Evolutionary conservation across 495 filamentous ascomycete species (phyloP).

Genomic region (Aspergillus indologenus): DNA sequence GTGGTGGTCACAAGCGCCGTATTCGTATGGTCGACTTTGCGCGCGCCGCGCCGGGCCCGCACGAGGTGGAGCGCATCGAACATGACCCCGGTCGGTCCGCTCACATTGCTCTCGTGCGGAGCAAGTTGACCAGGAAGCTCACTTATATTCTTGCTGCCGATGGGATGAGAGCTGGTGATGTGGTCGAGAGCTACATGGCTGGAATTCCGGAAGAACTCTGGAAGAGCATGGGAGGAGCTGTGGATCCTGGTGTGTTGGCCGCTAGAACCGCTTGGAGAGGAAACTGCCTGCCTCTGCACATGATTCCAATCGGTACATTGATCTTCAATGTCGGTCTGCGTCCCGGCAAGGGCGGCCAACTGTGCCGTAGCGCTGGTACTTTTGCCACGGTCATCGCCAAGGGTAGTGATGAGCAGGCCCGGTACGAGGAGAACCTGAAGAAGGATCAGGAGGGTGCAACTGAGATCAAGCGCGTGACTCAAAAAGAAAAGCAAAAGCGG

Average conservation of each 20-base stretch:
- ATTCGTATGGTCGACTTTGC: constrained; percentile 88
- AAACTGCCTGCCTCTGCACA: constrained; percentile 90
- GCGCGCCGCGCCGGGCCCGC: constrained; percentile 70
- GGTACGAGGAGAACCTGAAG: constrained; percentile 22
- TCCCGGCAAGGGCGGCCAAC: constrained; percentile 69
- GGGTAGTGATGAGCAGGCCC: constrained; percentile 59
- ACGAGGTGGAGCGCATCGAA: constrained; percentile 89
- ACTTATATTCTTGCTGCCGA: constrained; percentile 92
- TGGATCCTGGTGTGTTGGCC: constrained; percentile 92
- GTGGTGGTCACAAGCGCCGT: constrained; percentile 85
- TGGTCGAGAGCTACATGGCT: constrained; percentile 82
- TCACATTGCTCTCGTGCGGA: constrained; percentile 81
- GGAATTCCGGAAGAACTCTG: constrained; percentile 84
- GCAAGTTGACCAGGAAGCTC: constrained; percentile 52
- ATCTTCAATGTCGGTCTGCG: constrained; percentile 85
- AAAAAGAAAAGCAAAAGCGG: constrained; percentile 44
- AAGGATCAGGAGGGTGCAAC: constrained; percentile 20
- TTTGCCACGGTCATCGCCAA: constrained; percentile 83
- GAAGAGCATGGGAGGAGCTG: constrained; percentile 81
- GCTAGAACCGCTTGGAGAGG: constrained; percentile 91
- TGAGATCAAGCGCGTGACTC: constrained; percentile 30
- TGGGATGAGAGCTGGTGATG: constrained; percentile 87
- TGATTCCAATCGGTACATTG: constrained; percentile 88
- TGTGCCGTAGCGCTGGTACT: constrained; percentile 92
- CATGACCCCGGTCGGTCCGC: constrained; percentile 91